A percentile compares a stretch with the other conserved stretches of the same genome.
These are phyloP conservation scores for Hordeum pubiflorum DNA, from an alignment of 202 grass and related monocot species.

Conservation along the genomic window DNA sequence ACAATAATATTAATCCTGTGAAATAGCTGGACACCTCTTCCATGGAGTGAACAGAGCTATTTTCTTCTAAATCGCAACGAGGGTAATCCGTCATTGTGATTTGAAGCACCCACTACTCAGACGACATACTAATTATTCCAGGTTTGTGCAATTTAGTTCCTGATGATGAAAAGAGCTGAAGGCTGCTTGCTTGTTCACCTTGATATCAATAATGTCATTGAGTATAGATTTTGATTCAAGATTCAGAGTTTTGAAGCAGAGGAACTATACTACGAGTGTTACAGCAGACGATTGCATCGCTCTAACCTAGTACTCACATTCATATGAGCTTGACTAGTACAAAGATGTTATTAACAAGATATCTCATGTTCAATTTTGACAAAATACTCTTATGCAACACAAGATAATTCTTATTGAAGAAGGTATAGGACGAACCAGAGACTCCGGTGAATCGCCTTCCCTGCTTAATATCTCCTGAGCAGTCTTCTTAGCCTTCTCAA, in stretches of 20 bases:
- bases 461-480: constrained; percentile 36
- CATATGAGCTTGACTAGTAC: background rate
- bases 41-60: background rate
- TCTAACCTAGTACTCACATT: background rate
- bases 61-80: background rate
- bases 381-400: background rate
- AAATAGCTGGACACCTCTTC: background rate
- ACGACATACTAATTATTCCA: background rate
- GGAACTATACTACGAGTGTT: background rate
- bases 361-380: background rate
- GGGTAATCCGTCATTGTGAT: background rate
- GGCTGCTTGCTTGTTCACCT: background rate
- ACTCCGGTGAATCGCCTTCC: constrained; percentile 20
- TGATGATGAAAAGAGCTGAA: background rate
- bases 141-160: background rate
- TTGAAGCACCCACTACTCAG: background rate
- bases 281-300: background rate
- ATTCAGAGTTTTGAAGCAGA: background rate
- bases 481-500: constrained; percentile 34
- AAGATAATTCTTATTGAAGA: background rate
- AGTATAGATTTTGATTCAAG: background rate
- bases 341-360: background rate
- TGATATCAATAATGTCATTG: background rate
- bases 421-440: constrained; percentile 24
- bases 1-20: background rate